Evolutionary conservation across 2,329 filamentous ascomycete species (phyloP).

Genomic region (Talaromyces sp.): DNA sequence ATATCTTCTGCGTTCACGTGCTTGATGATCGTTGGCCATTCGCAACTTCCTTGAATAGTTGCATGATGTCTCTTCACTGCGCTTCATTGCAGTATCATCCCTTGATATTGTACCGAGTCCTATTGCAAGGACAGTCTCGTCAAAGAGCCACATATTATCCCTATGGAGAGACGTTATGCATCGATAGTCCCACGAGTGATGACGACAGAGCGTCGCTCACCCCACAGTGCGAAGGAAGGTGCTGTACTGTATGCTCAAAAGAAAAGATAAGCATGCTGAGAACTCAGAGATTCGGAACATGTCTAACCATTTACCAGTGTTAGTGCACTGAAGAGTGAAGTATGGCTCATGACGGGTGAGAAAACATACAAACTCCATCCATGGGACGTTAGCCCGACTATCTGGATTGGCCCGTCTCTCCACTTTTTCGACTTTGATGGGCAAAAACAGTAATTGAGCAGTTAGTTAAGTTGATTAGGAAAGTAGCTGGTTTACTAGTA

Average conservation of each 20-base stretch:
- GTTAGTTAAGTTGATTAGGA: too few species aligned
- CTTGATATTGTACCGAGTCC: not conserved
- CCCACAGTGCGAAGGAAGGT: not conserved
- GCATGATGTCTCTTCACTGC: not conserved
- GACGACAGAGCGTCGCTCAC: not conserved
- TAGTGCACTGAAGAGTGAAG: not conserved
- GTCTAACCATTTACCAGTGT: not conserved
- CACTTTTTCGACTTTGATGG: too few species aligned
- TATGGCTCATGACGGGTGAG: not conserved
- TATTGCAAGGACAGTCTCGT: not conserved
- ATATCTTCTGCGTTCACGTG: too few species aligned
- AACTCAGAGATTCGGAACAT: not conserved
- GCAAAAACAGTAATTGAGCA: too few species aligned
- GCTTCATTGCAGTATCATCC: not conserved
- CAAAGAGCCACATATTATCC: not conserved
- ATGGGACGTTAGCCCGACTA: not conserved
- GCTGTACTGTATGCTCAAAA: constrained; percentile 1
- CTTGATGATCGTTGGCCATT: not conserved
- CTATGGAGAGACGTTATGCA: not conserved
- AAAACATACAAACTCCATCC: constrained; percentile 9
- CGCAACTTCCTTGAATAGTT: not conserved
- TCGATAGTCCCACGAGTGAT: not conserved
- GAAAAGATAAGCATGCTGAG: constrained; percentile 9
- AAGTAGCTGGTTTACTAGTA: too few species aligned
- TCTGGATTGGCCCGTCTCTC: not conserved